Evolutionary conservation across 352 stramenopile genomes (phyloP).

Genomic region (Globisporangium alternatum): DNA sequence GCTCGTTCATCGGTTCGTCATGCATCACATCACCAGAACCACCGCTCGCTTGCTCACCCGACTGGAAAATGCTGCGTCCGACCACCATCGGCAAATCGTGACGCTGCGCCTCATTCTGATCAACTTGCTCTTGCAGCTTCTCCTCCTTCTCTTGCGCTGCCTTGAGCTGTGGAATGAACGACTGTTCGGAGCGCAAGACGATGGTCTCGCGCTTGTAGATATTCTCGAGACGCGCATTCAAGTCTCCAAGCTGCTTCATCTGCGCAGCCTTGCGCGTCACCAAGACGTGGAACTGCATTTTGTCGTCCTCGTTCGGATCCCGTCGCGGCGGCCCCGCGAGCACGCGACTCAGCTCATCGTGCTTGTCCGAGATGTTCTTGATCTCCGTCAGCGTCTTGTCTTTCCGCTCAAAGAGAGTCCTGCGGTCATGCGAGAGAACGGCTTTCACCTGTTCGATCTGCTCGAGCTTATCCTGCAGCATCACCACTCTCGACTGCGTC

Average conservation of each 20-base stretch:
- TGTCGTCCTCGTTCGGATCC: constrained; percentile 59
- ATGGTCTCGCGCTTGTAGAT: constrained; percentile 51
- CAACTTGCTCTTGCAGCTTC: constrained; percentile 26
- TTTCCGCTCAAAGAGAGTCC: constrained; percentile 49
- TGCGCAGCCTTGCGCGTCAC: constrained; percentile 38
- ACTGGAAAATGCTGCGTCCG: constrained; percentile 49
- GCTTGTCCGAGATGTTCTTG: constrained; percentile 39
- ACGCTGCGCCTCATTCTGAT: constrained; percentile 25
- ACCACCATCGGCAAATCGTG: constrained; percentile 58
- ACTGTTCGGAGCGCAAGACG: constrained; percentile 31
- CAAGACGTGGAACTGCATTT: constrained; percentile 55
- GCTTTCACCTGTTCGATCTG: constrained; percentile 38
- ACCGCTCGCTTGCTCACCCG: background rate
- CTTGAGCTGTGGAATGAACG: constrained; percentile 35
- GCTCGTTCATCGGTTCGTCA: background rate
- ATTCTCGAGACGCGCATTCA: constrained; percentile 39
- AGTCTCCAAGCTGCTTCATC: constrained; percentile 47
- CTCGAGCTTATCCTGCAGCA: constrained; percentile 54
- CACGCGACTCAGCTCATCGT: constrained; percentile 40
- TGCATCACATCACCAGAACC: background rate
- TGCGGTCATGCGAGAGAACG: constrained; percentile 38
- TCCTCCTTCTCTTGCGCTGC: constrained; percentile 24
- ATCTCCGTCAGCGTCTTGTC: constrained; percentile 44
- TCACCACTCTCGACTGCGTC: constrained; percentile 42
- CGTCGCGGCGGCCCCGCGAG: constrained; percentile 61